Conservation (phyloP, 768 basidiomycete genomes). For the Mycena rebaudengoi region DNA sequence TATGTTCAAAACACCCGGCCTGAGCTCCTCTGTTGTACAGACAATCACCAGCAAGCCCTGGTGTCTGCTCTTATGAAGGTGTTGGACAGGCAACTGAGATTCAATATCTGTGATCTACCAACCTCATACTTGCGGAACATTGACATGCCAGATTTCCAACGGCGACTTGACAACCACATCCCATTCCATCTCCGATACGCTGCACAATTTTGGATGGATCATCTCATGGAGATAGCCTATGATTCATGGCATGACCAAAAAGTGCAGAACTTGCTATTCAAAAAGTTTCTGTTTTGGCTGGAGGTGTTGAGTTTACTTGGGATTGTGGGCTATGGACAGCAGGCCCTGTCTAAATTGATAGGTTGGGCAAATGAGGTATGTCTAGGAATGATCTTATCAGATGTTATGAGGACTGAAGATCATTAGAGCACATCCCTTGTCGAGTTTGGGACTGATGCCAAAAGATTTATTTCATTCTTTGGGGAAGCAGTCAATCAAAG, state of each 20-base stretch:
- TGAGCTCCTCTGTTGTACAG: background rate
- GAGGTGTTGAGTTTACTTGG: too few species aligned
- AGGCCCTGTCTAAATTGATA: too few species aligned
- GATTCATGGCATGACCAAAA: background rate
- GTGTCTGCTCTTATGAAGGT: slow-evolving; percentile 31
- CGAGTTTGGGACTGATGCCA: too few species aligned
- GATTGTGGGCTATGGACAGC: too few species aligned
- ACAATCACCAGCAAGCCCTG: slow-evolving; percentile 28
- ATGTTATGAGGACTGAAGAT: too few species aligned
- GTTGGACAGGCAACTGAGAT: slow-evolving; percentile 39
- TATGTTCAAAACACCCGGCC: background rate
- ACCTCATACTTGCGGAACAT: slow-evolving; percentile 39
- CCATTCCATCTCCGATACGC: slow-evolving; percentile 37
- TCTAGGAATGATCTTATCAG: too few species aligned
- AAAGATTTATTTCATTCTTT: too few species aligned
- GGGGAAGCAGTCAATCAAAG: too few species aligned
- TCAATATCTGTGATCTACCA: slow-evolving; percentile 45
- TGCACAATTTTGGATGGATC: slow-evolving; percentile 41
- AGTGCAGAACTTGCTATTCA: background rate
- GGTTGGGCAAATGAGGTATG: too few species aligned
- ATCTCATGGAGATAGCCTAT: slow-evolving; percentile 25
- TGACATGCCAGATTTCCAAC: slow-evolving; percentile 33
- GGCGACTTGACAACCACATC: slow-evolving; percentile 31
- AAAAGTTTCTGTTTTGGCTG: background rate
- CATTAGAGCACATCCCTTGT: too few species aligned